phyloP scores from a whole-genome alignment of 2,329 filamentous ascomycete genomes.

The Byssochlamys sp. region DNA sequence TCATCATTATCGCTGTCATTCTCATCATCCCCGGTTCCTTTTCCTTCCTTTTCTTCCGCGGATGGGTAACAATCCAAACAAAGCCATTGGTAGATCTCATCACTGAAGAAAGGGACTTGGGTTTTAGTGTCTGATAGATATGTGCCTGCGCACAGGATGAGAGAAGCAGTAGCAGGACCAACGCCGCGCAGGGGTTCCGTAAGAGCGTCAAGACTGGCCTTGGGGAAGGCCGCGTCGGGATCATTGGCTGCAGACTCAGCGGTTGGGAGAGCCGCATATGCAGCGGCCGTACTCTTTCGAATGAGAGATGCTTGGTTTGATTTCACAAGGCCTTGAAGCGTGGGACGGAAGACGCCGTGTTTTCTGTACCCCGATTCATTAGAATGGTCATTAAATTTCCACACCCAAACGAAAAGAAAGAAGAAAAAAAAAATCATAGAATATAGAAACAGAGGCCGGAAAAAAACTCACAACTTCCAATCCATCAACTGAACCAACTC shows the following conservation, averaged over 20 bases:
- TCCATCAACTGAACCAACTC: constrained; percentile 31
- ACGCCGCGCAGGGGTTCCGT: constrained; percentile 31
- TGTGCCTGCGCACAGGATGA: constrained; percentile 29
- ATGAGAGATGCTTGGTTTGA: constrained; percentile 22
- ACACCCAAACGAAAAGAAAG: constrained; percentile 9
- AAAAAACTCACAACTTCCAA: constrained; percentile 34
- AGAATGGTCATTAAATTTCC: neutral
- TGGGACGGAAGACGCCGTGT: constrained; percentile 32
- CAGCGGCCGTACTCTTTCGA: constrained; percentile 16
- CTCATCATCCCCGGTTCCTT: too few relatives aligned
- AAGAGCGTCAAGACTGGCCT: constrained; percentile 22
- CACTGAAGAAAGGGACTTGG: constrained; percentile 34
- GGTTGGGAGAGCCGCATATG: constrained; percentile 15
- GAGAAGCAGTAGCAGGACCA: constrained; percentile 34
- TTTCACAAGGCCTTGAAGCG: constrained; percentile 31
- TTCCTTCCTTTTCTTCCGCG: neutral
- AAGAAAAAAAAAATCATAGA: constrained; percentile 1
- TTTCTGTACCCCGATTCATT: constrained; percentile 17
- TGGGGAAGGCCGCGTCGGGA: constrained; percentile 18
- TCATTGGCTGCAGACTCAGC: neutral
- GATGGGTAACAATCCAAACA: constrained; percentile 17
- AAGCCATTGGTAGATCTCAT: constrained; percentile 32
- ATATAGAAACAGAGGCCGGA: neutral
- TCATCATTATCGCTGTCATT: neutral
- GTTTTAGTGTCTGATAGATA: neutral